Base-by-base conservation (phyloP, 1,139 yeast genomes). In the Protomyces arabidopsidicola region DNA sequence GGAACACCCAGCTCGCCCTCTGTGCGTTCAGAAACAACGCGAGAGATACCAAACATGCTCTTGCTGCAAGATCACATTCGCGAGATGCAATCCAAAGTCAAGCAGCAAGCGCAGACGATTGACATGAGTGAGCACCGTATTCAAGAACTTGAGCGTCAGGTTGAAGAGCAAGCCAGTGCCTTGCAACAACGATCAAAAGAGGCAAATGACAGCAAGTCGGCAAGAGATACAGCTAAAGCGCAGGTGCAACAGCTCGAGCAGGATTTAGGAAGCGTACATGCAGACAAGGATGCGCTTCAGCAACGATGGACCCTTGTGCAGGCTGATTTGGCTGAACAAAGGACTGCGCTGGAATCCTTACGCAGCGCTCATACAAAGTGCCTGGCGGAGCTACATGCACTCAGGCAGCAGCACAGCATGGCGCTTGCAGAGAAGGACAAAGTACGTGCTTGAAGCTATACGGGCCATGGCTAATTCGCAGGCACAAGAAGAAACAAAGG, bases 31-130 rank as follows among this genome's bases (percentile, higher is more conserved):
- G 48, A 42, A 12, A 10, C 24, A 20, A 12, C 24, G 18, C 48
- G 48, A 4, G 48, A 42, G 12, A 18, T n/a, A 3, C 48, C 48
- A 16, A 18, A 22, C 48, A 14, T 36, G 18, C 18, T 14, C 14
- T 31, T 18, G 4, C 34, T 58, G 35, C 56, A 52, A 12, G 39
- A 51, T 9, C 56, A 52, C 8, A 45, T 58, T 45, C n/a, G 36
- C n/a, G 18, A 39, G 20, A 20, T 58, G 20, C 62, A 58, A 52
- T 31, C 55, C 53, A 31, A 55, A 58, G 53, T 24, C 45, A 52
- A 50, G 18, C 48, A 58, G 56, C 35, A 42, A 12, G 62, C 42
- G 24, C 51, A 50, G 18, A 39, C 56, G 4, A 58, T 58, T 24
- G 54, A 48, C 20, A 4, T 50, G 18, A 27, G 22, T 35, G 62